Base-by-base conservation (phyloP, 805 yeast genomes). In the Isabelozyma pseudorhagii region DNA sequence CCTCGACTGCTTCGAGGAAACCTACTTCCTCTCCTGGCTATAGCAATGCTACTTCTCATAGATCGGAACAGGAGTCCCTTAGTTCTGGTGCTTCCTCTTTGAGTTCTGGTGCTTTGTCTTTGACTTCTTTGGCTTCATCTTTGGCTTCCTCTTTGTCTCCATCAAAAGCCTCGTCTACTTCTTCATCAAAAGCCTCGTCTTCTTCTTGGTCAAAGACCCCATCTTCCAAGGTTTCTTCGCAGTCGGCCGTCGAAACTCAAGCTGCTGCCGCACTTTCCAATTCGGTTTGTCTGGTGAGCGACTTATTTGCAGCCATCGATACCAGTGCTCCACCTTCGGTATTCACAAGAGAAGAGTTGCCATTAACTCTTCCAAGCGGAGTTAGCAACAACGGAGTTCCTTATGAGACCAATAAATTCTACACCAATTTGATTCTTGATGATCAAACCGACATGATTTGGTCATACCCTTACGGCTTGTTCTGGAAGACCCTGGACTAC, bases 371-470 rank as follows among this genome's bases (percentile, higher is more conserved):
- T 39, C 82, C 85, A 15, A 56, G 54, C 3, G 81, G 81, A 36
- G 83, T 79, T 38, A 65, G 69, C 39, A 72, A 74, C 51, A 61
- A 66, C 46, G 78, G 66, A 34, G 56, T 54, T 9, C 79, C 77
- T 10, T 74, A 79, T 51, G 83, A 84, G 59, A 89, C 96, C 21
- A 88, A 89, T 72, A 88, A 87, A 67, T 89, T 88, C 66, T 87
- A 80, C 67, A 79, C 82, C 38, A 88, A 89, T 63, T 60, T 87
- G 59, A 67, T 84, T 54, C 69, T 86, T 18, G 85, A 72, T 18
- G 67, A 66, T 45, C 89, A 83, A 64, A 68, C 73, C 21, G 71
- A 74, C 46, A 77, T 82, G 45, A 79, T 78, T 4, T 87, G 79
- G 69, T 75, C 86, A 8, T 83, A 81, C 57, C 96, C 96, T 17